Percentiles rank a stretch among this genome's conserved stretches.
phyloP scores from a whole-genome alignment of 2,329 filamentous ascomycete genomes.

The Xylaria sp. region DNA sequence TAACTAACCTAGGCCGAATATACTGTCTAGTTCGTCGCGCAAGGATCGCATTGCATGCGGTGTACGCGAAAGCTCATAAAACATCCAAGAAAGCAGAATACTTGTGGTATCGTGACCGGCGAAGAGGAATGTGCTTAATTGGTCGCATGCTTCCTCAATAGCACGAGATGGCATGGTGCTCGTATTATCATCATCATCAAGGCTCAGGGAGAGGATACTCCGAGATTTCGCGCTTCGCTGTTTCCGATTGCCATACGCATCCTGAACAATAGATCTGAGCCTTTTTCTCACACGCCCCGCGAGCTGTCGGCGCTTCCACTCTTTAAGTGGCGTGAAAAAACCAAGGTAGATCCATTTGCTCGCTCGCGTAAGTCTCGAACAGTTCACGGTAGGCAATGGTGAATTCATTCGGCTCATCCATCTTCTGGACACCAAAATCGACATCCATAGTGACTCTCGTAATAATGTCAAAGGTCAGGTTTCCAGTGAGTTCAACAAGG shows the following conservation, averaged over 20 bases:
- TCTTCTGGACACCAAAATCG: constrained; percentile 29
- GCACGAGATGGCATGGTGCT: background rate
- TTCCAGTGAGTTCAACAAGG: background rate
- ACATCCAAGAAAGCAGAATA: constrained; percentile 4
- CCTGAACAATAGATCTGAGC: constrained; percentile 9
- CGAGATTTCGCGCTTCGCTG: constrained; percentile 3
- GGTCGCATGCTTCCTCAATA: constrained; percentile 33
- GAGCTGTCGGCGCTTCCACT: constrained; percentile 21
- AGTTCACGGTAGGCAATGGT: constrained; percentile 27
- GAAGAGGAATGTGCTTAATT: constrained; percentile 35
- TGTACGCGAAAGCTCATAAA: constrained; percentile 6
- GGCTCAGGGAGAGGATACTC: constrained; percentile 26
- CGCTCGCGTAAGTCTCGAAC: constrained; percentile 15
- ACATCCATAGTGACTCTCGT: constrained; percentile 25
- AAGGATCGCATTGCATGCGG: background rate
- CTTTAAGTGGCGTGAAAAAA: constrained; percentile 21
- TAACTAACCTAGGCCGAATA: constrained; percentile 10
- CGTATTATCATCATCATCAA: constrained; percentile 14
- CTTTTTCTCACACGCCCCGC: constrained; percentile 12
- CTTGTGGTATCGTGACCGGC: constrained; percentile 34
- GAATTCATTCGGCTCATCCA: constrained; percentile 6
- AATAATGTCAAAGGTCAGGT: constrained; percentile 1
- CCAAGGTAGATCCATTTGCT: constrained; percentile 27
- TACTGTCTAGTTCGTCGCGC: background rate
- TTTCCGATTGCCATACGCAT: constrained; percentile 15